These are phyloP conservation scores for Papiliotrema terrestris DNA, from an alignment of 1,284 basidiomycete species.

Conservation along the genomic window DNA sequence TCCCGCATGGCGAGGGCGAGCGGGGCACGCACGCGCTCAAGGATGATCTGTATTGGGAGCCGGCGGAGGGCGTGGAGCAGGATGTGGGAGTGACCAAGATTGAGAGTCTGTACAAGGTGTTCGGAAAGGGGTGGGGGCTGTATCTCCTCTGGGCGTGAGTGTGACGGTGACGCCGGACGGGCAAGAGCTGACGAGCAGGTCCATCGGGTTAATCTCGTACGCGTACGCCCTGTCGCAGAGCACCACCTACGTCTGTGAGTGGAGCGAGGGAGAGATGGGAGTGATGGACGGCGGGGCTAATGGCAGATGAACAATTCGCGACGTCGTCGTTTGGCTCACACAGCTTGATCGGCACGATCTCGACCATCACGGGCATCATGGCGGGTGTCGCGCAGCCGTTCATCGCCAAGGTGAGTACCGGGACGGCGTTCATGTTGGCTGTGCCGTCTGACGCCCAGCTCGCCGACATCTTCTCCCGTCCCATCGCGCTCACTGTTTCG, in stretches of 20 bases:
- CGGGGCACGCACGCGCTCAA: not conserved
- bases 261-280: no score
- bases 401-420: conserved; percentile 33
- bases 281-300: not conserved
- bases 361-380: conserved; percentile 29
- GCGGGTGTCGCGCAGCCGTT: conserved; percentile 41
- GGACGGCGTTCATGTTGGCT: not conserved
- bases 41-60: not conserved
- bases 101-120: conserved; percentile 5
- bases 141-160: conserved; percentile 1
- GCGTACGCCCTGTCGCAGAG: conserved; percentile 3
- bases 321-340: conserved; percentile 2
- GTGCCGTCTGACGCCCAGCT: not conserved
- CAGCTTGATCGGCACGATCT: conserved; percentile 1
- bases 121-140: conserved; percentile 6
- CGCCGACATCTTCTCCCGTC: conserved; percentile 34
- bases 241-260: conserved; percentile 4
- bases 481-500: conserved; percentile 20
- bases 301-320: conserved; percentile 5
- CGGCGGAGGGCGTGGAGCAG: conserved; percentile 1
- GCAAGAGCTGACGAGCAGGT: not conserved
- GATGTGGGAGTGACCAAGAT: conserved; percentile 7
- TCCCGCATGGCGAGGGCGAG: not conserved
- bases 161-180: no score
- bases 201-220: conserved; percentile 6